A percentile compares a stretch with the other conserved stretches of the same genome.
phyloP scores from a whole-genome alignment of 2,329 filamentous ascomycete genomes.

The Diaporthe eres region DNA sequence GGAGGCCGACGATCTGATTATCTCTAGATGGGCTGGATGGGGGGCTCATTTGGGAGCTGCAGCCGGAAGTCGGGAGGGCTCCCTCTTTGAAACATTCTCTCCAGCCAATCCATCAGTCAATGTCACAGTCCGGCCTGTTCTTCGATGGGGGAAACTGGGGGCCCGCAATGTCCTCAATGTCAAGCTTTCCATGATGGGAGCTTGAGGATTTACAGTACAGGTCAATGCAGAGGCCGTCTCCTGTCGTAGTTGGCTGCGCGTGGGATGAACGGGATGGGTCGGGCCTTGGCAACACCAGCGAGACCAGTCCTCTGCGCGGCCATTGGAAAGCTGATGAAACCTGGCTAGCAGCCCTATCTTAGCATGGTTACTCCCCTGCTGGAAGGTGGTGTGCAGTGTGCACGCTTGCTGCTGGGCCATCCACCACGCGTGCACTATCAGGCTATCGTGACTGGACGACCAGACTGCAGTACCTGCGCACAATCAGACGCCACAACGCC shows the following conservation, averaged over 20 bases:
- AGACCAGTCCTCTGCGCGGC: background rate
- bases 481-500: background rate
- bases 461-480: background rate
- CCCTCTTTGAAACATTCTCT: slow-evolving; percentile 20
- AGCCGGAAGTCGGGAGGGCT: background rate
- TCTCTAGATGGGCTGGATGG: background rate
- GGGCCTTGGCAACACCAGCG: slow-evolving; percentile 14
- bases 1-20: slow-evolving; percentile 34
- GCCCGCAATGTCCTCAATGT: background rate
- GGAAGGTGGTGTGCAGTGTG: slow-evolving; percentile 6
- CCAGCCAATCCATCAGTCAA: slow-evolving; percentile 26
- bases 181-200: slow-evolving; percentile 23
- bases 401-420: slow-evolving; percentile 2
- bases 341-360: slow-evolving; percentile 11
- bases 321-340: slow-evolving; percentile 12
- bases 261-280: slow-evolving; percentile 18
- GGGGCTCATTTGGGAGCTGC: background rate
- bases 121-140: slow-evolving; percentile 17
- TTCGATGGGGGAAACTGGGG: background rate
- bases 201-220: background rate
- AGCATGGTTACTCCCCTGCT: background rate
- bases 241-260: slow-evolving; percentile 6
- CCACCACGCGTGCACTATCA: background rate
- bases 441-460: background rate
- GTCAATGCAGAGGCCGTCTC: slow-evolving; percentile 1